A percentile compares a stretch with the other conserved stretches of the same genome.
Evolutionary conservation across 1,284 basidiomycete species (phyloP).

Genomic region (Volvariella surrecta): DNA sequence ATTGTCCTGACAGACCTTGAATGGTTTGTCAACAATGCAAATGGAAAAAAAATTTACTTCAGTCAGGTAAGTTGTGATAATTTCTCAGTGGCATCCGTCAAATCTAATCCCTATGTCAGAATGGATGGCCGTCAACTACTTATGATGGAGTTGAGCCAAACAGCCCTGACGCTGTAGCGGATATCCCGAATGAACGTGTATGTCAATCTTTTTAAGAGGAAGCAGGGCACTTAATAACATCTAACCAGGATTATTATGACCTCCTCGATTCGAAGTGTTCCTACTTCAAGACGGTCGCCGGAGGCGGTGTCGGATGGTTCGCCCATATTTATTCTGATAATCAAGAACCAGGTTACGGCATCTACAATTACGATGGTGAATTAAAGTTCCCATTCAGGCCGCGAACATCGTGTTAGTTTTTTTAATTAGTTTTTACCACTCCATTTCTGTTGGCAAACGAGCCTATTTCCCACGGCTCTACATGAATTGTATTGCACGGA

Average conservation of each 20-base stretch:
- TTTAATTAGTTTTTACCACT: too few species aligned
- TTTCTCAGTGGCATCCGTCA: neutral
- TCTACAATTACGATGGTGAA: conserved; percentile 37
- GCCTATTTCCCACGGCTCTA: too few species aligned
- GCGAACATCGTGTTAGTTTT: conserved; percentile 30
- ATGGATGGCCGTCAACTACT: conserved; percentile 64
- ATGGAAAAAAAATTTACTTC: conserved; percentile 66
- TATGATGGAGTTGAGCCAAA: conserved; percentile 55
- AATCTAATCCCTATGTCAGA: conserved; percentile 28
- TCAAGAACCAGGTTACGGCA: conserved; percentile 61
- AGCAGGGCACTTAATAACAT: neutral
- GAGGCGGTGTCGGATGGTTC: conserved; percentile 73
- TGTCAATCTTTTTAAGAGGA: conserved; percentile 11
- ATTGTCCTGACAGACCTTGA: conserved; percentile 49
- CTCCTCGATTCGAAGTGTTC: conserved; percentile 58
- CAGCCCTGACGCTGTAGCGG: conserved; percentile 42
- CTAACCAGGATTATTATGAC: conserved; percentile 44
- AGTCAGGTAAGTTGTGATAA: conserved; percentile 36
- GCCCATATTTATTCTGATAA: conserved; percentile 66
- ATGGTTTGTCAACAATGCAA: conserved; percentile 52
- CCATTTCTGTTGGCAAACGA: too few species aligned
- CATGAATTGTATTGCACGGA: too few species aligned
- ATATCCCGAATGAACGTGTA: conserved; percentile 50
- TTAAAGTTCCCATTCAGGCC: conserved; percentile 51
- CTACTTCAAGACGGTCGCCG: conserved; percentile 46